phyloP scores from a whole-genome alignment of 495 filamentous ascomycete genomes.

The Antarctomyces pellizariae region DNA sequence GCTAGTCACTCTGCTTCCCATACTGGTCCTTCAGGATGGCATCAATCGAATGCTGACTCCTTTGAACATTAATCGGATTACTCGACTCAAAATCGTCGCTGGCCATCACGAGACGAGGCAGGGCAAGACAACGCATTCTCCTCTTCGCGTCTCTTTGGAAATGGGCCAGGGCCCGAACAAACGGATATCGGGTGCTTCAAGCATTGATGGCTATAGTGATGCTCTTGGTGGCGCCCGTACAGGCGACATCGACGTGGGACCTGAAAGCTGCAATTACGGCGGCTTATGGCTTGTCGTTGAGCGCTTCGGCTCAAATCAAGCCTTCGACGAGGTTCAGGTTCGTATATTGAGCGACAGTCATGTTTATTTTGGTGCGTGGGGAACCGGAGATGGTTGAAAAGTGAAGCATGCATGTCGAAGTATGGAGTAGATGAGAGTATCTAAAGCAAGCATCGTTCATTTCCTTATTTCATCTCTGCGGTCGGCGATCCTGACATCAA shows the following conservation, averaged over 20 bases:
- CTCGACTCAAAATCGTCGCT: conserved; percentile 27
- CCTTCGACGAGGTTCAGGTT: conserved; percentile 34
- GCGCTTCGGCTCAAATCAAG: conserved; percentile 28
- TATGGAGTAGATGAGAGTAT: no score
- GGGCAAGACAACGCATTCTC: conserved; percentile 16
- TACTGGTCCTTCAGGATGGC: conserved; percentile 25
- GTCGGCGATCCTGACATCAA: no score
- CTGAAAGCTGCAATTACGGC: conserved; percentile 20
- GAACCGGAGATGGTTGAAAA: conserved; percentile 16
- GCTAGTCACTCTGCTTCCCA: conserved; percentile 26
- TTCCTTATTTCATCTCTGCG: no score
- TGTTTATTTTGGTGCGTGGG: conserved; percentile 34
- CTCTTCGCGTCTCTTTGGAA: conserved; percentile 41
- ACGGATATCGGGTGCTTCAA: conserved; percentile 30
- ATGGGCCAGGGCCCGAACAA: conserved; percentile 43
- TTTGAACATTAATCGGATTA: conserved; percentile 28
- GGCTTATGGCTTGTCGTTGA: conserved; percentile 64
- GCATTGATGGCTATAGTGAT: conserved; percentile 41
- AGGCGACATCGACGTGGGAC: conserved; percentile 45
- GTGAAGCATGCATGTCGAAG: no score
- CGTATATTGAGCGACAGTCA: conserved; percentile 44
- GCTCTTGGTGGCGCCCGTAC: conserved; percentile 42
- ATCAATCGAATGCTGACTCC: conserved; percentile 27
- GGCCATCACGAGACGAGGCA: conserved; percentile 8
- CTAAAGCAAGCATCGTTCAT: no score